A percentile compares a stretch with the other conserved stretches of the same genome.
Evolutionary conservation across 257 asterid species (phyloP).

Genomic region (Solanum paucissectum): DNA sequence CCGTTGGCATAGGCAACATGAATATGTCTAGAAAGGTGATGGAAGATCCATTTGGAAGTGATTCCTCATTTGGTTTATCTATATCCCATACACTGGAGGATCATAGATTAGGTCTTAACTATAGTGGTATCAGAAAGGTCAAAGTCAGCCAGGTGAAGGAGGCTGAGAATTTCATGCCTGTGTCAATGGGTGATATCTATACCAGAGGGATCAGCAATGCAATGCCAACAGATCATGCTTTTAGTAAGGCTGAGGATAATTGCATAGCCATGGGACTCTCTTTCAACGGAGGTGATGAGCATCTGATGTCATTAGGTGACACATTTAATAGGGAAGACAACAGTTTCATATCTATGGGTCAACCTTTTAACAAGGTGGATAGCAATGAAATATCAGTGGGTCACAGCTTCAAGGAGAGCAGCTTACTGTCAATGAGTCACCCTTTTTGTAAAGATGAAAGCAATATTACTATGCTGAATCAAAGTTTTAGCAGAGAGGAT

Average conservation of each 20-base stretch:
- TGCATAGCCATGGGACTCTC: conserved; percentile 11
- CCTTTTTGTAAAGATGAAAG: conserved; percentile 3
- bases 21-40: conserved; percentile 3
- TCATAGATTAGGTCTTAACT: conserved; percentile 10
- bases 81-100: conserved; percentile 12
- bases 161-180: conserved; percentile 7
- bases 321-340: conserved; percentile 2
- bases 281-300: conserved; percentile 2
- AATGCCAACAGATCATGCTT: conserved; percentile 1
- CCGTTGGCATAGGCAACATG: conserved; percentile 4
- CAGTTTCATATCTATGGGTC: conserved; percentile 8
- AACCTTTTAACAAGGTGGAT: neutral
- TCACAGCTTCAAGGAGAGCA: conserved; percentile 7
- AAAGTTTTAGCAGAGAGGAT: conserved; percentile 2
- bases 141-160: conserved; percentile 19
- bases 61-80: conserved; percentile 16
- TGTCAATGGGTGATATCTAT: conserved; percentile 5
- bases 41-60: conserved; percentile 11
- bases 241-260: conserved; percentile 6
- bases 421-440: neutral
- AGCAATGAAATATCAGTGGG: neutral
- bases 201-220: conserved; percentile 1
- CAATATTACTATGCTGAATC: neutral
- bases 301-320: conserved; percentile 9
- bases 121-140: conserved; percentile 11